Evolutionary conservation across 169 alveolate species (phyloP), one percentile per base, ranked within the genome.

Genomic region (Plasmodium gallinaceum): DNA sequence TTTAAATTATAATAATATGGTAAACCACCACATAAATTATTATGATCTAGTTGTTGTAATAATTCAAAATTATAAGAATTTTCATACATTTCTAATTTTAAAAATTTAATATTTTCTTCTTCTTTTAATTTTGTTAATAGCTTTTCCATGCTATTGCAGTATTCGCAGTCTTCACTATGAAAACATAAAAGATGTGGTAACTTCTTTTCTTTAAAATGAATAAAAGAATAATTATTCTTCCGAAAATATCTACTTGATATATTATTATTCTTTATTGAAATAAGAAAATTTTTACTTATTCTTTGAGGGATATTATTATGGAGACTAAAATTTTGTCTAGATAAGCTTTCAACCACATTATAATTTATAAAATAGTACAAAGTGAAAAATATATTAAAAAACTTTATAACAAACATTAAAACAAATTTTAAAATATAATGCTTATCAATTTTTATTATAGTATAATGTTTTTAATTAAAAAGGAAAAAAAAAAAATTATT

Each of bases 1-100:
- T 69, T 68, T 64, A 95, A 66, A 61, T 95, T 95, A 58, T 89
- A 94, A 74, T 78, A 95, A 75, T 93, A 95, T 16, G 97, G 97
- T n/a, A 95, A 78, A n/a, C 97, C 97, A 0, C 96, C 96, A 69
- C 96, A 93, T 54, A 93, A 78, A 7, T 94, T 86, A 48, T 71
- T 68, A 45, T 74, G 66, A 45, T 93, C 96, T 45, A 95, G 72
- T 54, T 90, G 87, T 58, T 72, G 86, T 90, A 95, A 71, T n/a
- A 95, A 85, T 95, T 95, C 92, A 64, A 68, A 42, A 57, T 80
- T 80, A 51, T 80, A 80, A 18, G 78, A 14, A 6, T 64, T 51
- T 62, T 54, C 75, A 62, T 61, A 73, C 61, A 75, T 37, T 58
- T 71, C 71, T 24, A 60, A 75, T 83, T 78, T 68, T 22, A 90